Conservation (phyloP, 108 stramenopile species). For the Skeletonema marinoi region DNA sequence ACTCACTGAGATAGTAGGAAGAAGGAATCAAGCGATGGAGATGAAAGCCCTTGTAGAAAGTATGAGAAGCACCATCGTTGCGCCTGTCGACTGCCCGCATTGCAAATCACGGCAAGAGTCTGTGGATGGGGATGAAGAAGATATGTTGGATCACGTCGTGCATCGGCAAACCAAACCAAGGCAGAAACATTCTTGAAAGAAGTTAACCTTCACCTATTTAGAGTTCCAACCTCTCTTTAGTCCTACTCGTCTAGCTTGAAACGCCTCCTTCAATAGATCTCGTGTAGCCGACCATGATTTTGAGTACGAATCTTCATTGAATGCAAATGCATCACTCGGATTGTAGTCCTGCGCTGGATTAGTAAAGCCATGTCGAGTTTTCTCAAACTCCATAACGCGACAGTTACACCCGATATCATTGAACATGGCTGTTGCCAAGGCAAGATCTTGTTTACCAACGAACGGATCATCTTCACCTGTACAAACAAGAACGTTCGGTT, state of each 20-base stretch:
- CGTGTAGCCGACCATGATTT: constrained; percentile 17
- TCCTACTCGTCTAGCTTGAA: neutral
- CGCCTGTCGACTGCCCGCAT: neutral
- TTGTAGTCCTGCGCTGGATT: constrained; percentile 82
- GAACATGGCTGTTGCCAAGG: constrained; percentile 39
- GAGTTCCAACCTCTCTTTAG: no score
- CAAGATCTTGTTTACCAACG: constrained; percentile 46
- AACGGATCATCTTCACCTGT: constrained; percentile 74
- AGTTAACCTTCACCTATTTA: no score
- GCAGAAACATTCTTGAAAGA: neutral
- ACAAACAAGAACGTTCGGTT: constrained; percentile 52
- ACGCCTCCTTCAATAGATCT: constrained; percentile 4
- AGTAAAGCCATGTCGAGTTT: constrained; percentile 76
- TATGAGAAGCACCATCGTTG: constrained; percentile 12
- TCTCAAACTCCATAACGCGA: constrained; percentile 34
- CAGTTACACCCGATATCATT: constrained; percentile 21
- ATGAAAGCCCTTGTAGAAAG: constrained; percentile 33
- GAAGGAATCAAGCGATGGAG: constrained; percentile 30
- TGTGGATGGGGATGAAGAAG: neutral
- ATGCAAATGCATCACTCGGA: constrained; percentile 61
- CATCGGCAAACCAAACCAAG: neutral
- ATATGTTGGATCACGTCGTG: neutral
- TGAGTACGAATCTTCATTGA: constrained; percentile 40
- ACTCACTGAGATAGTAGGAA: constrained; percentile 19
- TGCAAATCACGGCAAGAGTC: neutral